A percentile compares a stretch with the other conserved stretches of the same genome.
Conservation (phyloP, 73 alveolate species). For the Tetrahymena borealis region DNA sequence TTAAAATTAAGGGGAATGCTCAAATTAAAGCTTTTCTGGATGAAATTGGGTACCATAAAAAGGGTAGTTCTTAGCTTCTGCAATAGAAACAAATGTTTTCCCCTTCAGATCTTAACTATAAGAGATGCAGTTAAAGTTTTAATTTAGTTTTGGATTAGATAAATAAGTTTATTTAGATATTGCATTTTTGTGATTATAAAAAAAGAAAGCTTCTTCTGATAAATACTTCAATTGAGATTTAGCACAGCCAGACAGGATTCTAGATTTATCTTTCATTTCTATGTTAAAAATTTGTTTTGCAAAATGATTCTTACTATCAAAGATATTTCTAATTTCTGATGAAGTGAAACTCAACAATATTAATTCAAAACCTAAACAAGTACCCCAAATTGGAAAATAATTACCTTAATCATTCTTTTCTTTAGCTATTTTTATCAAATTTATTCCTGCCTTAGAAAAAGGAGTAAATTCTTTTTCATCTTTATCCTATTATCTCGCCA, state of each 20-base stretch:
- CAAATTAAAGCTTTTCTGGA: conserved; percentile 39
- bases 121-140: background rate
- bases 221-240: background rate
- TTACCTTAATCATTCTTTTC: conserved; percentile 18
- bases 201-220: background rate
- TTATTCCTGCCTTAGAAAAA: background rate
- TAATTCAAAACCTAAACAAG: conserved; percentile 33
- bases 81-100: conserved; percentile 17
- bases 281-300: background rate
- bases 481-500: background rate
- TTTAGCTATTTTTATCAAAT: background rate
- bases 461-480: background rate
- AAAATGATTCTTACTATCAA: background rate
- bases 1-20: background rate
- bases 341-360: background rate
- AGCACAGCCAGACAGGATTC: background rate
- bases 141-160: background rate
- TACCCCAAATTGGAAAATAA: conserved; percentile 33
- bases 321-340: background rate
- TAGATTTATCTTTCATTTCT: background rate
- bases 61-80: conserved; percentile 54
- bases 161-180: background rate
- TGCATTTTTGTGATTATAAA: background rate
- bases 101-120: background rate
- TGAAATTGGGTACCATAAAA: conserved; percentile 38